A percentile compares a stretch with the other conserved stretches of the same genome.
Evolutionary conservation across 306 rosid genomes (phyloP).

Genomic region (Vigna nakashimae): DNA sequence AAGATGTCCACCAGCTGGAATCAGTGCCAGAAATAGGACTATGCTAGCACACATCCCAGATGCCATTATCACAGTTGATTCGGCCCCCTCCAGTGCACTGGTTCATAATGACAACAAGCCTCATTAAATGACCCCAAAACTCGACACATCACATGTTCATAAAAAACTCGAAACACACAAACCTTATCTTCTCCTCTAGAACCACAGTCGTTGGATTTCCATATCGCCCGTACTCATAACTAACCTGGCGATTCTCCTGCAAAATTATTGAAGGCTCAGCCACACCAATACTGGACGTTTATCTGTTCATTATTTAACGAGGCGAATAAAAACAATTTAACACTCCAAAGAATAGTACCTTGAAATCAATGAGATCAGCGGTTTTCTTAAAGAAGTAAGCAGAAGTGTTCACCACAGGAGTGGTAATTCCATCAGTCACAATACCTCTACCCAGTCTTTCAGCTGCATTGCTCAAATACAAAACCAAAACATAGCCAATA

Average conservation of each 20-base stretch:
- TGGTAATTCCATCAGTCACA: constrained; percentile 88
- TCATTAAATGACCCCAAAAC: constrained; percentile 36
- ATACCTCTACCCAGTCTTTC: constrained; percentile 96
- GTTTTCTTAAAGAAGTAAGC: constrained; percentile 89
- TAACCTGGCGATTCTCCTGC: constrained; percentile 80
- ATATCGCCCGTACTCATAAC: constrained; percentile 96
- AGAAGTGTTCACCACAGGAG: constrained; percentile 95
- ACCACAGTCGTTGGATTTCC: constrained; percentile 95
- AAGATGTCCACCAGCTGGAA: constrained; percentile 97
- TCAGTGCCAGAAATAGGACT: constrained; percentile 79
- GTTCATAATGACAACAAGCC: constrained; percentile 34
- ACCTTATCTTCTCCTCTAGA: constrained; percentile 95
- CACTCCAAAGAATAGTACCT: constrained; percentile 55
- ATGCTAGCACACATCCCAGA: constrained; percentile 98
- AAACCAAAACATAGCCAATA: constrained; percentile 36
- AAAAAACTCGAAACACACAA: constrained; percentile 31
- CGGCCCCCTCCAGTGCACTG: constrained; percentile 98
- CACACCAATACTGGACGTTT: background rate
- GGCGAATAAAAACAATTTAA: background rate
- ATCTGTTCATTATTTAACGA: background rate
- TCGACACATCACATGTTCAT: constrained; percentile 14
- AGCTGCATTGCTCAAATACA: constrained; percentile 57
- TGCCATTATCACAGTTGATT: constrained; percentile 86
- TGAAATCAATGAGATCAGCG: constrained; percentile 84
- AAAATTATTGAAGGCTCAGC: constrained; percentile 8